phyloP scores from a whole-genome alignment of 202 grass and related monocot species.

The Schoenoplectus tabernaemontani region DNA sequence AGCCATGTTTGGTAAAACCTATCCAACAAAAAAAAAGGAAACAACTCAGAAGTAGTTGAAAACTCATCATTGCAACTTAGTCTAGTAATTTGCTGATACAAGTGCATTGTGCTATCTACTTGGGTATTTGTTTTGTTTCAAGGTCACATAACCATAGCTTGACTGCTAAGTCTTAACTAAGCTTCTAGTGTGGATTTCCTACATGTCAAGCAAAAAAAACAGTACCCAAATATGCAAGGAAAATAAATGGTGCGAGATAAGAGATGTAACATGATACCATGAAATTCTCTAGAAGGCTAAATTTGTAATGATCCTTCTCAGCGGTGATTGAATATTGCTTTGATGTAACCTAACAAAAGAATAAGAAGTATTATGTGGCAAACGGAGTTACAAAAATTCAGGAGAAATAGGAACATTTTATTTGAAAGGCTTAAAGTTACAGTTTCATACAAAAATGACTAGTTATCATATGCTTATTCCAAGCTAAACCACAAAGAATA shows the following conservation, averaged over 20 bases:
- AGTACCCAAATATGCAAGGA: constrained; percentile 20
- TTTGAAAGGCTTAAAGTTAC: too few species aligned
- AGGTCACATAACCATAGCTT: background rate
- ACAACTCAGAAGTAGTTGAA: background rate
- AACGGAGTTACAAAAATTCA: too few species aligned
- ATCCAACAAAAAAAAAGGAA: background rate
- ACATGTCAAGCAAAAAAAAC: background rate
- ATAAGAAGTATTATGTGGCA: constrained; percentile 35
- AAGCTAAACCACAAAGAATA: background rate
- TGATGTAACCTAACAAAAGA: constrained; percentile 73
- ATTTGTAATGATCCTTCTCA: constrained; percentile 89
- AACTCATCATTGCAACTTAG: background rate
- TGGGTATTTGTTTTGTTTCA: background rate
- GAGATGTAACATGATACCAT: constrained; percentile 51
- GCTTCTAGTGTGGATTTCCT: background rate
- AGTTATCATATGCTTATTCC: background rate
- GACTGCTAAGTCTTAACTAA: background rate
- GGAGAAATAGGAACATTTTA: too few species aligned
- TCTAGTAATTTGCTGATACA: background rate
- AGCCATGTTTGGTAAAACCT: constrained; percentile 95
- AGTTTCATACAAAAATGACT: too few species aligned
- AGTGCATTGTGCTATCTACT: background rate
- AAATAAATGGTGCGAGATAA: constrained; percentile 13
- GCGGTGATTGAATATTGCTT: constrained; percentile 76
- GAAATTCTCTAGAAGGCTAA: constrained; percentile 73